A percentile compares a stretch with the other conserved stretches of the same genome.
Evolutionary conservation across 2,329 filamentous ascomycete genomes (phyloP).

Genomic region (Akanthomyces dipterigenus): DNA sequence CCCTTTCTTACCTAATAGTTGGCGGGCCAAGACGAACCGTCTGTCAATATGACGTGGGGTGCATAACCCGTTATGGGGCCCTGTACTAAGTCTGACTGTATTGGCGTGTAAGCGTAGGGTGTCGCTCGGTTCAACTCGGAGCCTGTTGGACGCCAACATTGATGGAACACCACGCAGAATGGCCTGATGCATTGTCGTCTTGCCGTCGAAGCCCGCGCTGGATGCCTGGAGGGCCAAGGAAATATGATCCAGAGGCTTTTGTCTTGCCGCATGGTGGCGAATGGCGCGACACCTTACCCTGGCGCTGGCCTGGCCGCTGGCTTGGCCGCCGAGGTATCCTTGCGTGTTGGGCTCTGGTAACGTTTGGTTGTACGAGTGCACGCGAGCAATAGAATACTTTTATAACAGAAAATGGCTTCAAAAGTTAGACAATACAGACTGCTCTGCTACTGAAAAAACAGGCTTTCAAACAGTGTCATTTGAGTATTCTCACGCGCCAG

Average conservation of each 20-base stretch:
- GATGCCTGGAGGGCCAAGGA: neutral
- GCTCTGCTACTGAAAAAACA: neutral
- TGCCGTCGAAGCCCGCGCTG: neutral
- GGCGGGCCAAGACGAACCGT: slow-evolving; percentile 8
- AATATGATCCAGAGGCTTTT: neutral
- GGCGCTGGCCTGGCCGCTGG: neutral
- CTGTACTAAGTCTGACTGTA: slow-evolving; percentile 13
- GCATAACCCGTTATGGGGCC: slow-evolving; percentile 1
- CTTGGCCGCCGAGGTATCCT: neutral
- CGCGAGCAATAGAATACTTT: neutral
- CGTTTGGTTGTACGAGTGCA: neutral
- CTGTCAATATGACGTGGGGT: slow-evolving; percentile 10
- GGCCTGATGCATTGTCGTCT: neutral
- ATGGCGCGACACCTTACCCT: neutral
- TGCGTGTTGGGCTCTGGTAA: neutral
- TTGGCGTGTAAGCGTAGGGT: slow-evolving; percentile 7
- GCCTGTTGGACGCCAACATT: neutral
- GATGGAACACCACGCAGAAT: neutral
- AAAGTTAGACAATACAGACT: neutral
- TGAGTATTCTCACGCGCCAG: neutral
- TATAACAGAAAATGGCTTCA: too few relatives aligned
- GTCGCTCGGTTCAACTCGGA: neutral
- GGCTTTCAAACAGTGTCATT: neutral
- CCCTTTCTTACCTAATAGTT: slow-evolving; percentile 6
- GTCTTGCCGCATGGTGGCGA: neutral